phyloP scores from a whole-genome alignment of 345 rosid species.

The Streptanthus diversifolius region DNA sequence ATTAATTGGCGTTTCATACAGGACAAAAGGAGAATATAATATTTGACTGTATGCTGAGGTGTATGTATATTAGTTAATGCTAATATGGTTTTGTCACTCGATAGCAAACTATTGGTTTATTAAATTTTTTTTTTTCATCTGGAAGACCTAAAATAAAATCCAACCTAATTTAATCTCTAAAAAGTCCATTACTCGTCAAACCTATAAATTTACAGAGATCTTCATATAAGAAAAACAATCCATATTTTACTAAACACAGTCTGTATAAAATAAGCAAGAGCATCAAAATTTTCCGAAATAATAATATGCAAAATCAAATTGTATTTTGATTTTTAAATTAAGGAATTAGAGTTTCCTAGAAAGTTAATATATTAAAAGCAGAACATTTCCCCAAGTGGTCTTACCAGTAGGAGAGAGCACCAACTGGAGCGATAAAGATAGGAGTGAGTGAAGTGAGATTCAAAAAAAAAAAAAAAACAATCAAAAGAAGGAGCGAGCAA shows the following conservation, averaged over 20 bases:
- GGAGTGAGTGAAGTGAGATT: conserved; percentile 32
- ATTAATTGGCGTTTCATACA: not conserved
- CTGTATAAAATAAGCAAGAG: conserved; percentile 8
- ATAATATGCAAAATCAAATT: not conserved
- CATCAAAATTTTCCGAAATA: not conserved
- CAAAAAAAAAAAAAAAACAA: conserved; percentile 1
- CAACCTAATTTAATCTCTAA: not conserved
- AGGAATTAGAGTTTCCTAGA: conserved; percentile 30
- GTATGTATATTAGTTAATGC: not conserved
- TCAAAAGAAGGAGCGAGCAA: conserved; percentile 20
- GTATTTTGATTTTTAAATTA: not conserved
- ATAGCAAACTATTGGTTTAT: not conserved
- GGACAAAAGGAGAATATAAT: not conserved
- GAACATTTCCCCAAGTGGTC: conserved; percentile 37
- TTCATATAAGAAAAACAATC: conserved; percentile 6
- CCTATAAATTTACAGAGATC: not conserved
- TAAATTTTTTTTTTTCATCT: not conserved
- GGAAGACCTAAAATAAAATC: not conserved
- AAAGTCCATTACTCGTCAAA: not conserved
- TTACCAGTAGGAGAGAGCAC: conserved; percentile 33
- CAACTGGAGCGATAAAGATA: conserved; percentile 38
- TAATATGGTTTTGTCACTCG: not conserved
- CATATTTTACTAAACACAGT: not conserved
- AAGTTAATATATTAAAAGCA: conserved; percentile 24
- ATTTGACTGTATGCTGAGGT: conserved; percentile 5